These are phyloP conservation scores for Handroanthus guayacan DNA, from an alignment of 257 asterid genomes.

Conservation along the genomic window DNA sequence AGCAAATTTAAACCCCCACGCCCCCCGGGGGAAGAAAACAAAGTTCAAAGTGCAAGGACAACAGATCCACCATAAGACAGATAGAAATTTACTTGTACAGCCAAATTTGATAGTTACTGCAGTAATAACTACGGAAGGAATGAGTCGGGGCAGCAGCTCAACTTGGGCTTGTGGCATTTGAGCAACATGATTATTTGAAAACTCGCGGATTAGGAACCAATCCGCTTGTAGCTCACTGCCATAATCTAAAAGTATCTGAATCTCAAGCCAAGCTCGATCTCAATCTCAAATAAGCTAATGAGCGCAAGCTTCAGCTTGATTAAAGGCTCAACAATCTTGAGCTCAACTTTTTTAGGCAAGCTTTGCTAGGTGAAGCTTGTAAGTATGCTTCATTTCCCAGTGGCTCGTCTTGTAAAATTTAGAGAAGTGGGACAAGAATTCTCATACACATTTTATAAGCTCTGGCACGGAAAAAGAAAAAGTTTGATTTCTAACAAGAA, in stretches of 20 bases:
- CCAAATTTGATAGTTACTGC: not conserved
- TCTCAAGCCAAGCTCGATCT: not conserved
- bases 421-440: not conserved
- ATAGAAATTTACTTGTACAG: not conserved
- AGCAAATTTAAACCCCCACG: not conserved
- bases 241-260: too few relatives aligned
- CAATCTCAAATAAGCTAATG: not conserved
- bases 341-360: not conserved
- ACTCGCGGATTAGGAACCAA: too few relatives aligned
- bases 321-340: not conserved
- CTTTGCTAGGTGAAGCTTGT: not conserved
- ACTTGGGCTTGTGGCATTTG: too few relatives aligned
- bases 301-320: not conserved
- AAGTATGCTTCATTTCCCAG: not conserved
- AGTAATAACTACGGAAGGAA: not conserved
- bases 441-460: not conserved
- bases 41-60: too few relatives aligned
- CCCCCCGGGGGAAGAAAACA: not conserved
- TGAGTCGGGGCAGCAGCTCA: too few relatives aligned
- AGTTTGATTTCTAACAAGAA: not conserved
- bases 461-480: not conserved
- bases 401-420: not conserved
- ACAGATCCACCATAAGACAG: not conserved
- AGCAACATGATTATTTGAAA: too few relatives aligned
- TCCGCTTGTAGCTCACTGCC: too few relatives aligned